phyloP scores from a whole-genome alignment of 192 early-diverging fungal species.

The Pecoramyces ruminantium region DNA sequence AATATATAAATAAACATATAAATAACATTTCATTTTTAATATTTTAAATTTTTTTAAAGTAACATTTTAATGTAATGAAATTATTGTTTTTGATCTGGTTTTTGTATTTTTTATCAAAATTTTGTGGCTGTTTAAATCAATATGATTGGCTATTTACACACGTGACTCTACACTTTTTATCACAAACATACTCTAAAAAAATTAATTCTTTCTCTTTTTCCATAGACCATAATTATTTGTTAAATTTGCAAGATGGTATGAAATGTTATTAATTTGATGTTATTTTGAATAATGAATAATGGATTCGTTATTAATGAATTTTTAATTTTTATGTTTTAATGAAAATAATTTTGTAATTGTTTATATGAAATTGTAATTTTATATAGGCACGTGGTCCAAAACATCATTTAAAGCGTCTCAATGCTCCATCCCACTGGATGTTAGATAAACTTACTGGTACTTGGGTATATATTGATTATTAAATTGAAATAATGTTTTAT shows the following conservation, averaged over 20 bases:
- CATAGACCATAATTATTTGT: neutral
- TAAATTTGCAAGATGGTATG: neutral
- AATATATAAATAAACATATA: too few relatives aligned
- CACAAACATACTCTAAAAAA: neutral
- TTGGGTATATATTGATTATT: conserved; percentile 28
- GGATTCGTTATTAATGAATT: too few relatives aligned
- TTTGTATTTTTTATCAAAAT: neutral
- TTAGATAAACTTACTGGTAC: conserved; percentile 99
- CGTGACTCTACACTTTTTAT: neutral
- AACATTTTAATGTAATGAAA: too few relatives aligned
- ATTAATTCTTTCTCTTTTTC: neutral
- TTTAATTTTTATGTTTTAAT: too few relatives aligned
- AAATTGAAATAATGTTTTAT: too few relatives aligned
- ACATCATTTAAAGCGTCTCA: conserved; percentile 99
- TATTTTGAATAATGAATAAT: too few relatives aligned
- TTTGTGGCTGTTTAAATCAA: neutral
- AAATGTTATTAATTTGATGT: neutral
- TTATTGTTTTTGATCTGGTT: too few relatives aligned
- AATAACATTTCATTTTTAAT: too few relatives aligned
- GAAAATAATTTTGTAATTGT: neutral
- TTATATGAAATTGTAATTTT: neutral
- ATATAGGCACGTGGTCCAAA: conserved; percentile 77
- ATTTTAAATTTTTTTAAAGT: too few relatives aligned
- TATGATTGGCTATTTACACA: neutral
- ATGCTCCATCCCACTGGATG: conserved; percentile 99